These are phyloP conservation scores for Colletotrichum sp. DNA, from an alignment of 2,329 filamentous ascomycete species.

Conservation along the genomic window DNA sequence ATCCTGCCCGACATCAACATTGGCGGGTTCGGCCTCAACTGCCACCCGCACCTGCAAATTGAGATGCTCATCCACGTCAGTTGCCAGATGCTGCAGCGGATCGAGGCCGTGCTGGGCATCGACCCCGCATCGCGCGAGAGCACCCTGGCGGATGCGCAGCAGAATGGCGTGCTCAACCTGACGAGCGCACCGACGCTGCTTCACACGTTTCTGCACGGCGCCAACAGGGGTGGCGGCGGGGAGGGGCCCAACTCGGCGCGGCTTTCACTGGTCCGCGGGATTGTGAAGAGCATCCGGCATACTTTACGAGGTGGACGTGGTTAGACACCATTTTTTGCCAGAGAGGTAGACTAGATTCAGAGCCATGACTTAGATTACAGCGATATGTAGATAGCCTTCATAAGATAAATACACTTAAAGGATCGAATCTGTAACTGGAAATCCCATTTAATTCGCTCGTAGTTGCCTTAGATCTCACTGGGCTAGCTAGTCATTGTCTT, in stretches of 20 bases:
- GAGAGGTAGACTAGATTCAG: background rate
- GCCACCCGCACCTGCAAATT: background rate
- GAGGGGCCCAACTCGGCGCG: background rate
- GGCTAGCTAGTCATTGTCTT: background rate
- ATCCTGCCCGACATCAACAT: background rate
- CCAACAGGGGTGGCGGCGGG: background rate
- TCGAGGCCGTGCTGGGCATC: background rate
- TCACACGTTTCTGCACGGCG: background rate
- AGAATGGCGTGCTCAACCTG: background rate
- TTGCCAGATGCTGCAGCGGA: background rate
- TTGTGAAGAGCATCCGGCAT: background rate
- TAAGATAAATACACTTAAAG: background rate
- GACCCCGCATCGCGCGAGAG: background rate
- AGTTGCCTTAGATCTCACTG: accelerated
- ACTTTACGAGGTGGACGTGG: background rate
- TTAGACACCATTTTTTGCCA: background rate
- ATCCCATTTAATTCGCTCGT: background rate
- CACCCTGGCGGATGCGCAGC: background rate
- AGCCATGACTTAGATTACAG: background rate
- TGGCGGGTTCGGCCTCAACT: background rate
- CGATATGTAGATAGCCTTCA: background rate
- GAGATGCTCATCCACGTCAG: background rate
- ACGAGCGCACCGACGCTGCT: background rate
- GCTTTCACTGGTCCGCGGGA: background rate
- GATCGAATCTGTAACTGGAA: background rate